phyloP scores from a whole-genome alignment of 139 green algal species.

The Chlamydomonas applanata region DNA sequence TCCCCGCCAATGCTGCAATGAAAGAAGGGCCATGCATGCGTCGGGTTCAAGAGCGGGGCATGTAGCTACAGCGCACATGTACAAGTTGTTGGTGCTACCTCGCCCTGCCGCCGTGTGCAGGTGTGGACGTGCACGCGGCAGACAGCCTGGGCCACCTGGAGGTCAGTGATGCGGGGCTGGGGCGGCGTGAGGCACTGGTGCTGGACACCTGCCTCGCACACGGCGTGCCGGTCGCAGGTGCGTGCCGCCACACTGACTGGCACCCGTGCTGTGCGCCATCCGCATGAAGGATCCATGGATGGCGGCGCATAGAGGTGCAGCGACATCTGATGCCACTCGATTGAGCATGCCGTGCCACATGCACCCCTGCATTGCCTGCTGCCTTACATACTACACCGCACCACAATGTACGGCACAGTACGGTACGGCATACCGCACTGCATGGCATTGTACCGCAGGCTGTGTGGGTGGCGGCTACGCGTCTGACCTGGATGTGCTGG shows the following conservation, averaged over 20 bases:
- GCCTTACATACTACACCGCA: too few relatives aligned
- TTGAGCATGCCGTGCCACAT: too few relatives aligned
- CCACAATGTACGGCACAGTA: too few relatives aligned
- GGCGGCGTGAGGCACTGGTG: slow-evolving; percentile 75
- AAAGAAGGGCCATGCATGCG: too few relatives aligned
- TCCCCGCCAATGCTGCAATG: too few relatives aligned
- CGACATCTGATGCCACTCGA: neutral
- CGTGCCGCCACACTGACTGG: neutral
- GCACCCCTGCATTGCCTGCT: too few relatives aligned
- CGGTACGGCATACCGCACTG: too few relatives aligned
- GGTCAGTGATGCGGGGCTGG: slow-evolving; percentile 64
- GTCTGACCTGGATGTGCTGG: slow-evolving; percentile 61
- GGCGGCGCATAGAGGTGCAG: neutral
- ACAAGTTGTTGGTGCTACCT: too few relatives aligned
- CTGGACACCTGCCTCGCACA: slow-evolving; percentile 69
- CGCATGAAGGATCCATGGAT: too few relatives aligned
- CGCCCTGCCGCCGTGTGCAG: slow-evolving; percentile 44
- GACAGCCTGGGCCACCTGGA: slow-evolving; percentile 75
- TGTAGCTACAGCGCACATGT: too few relatives aligned
- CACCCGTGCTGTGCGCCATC: neutral
- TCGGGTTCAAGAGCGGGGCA: too few relatives aligned
- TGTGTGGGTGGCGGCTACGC: slow-evolving; percentile 74
- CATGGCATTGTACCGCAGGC: slow-evolving; percentile 2
- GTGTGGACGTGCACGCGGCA: slow-evolving; percentile 72
- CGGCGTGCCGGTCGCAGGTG: slow-evolving; percentile 70